Evolutionary conservation across 2,329 filamentous ascomycete species (phyloP).

Genomic region (Hypocrella siamensis): DNA sequence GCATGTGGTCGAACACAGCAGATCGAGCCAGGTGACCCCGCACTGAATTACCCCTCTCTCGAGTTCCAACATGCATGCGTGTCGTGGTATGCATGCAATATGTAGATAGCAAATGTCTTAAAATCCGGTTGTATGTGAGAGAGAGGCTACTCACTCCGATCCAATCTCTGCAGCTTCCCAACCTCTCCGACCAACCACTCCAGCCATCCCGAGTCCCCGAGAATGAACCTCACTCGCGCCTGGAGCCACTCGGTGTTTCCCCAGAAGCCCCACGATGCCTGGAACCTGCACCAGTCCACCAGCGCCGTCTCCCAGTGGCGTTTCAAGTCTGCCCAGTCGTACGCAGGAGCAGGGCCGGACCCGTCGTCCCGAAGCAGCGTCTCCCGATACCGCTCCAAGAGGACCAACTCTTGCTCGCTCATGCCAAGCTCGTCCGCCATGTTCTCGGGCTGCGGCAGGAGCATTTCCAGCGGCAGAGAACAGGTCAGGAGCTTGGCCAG

Average conservation of each 20-base stretch:
- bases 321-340: slow-evolving; percentile 37
- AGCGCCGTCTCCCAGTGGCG: slow-evolving; percentile 51
- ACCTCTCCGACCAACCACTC: slow-evolving; percentile 22
- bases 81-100: no score
- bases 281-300: slow-evolving; percentile 51
- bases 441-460: slow-evolving; percentile 21
- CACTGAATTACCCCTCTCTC: no score
- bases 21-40: no score
- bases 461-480: slow-evolving; percentile 40
- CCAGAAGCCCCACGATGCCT: slow-evolving; percentile 47
- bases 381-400: slow-evolving; percentile 35
- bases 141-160: no score
- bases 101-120: no score
- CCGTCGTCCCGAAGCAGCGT: slow-evolving; percentile 13
- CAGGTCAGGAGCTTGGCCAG: slow-evolving; percentile 53
- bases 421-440: slow-evolving; percentile 26
- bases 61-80: no score
- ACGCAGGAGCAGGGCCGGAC: slow-evolving; percentile 12
- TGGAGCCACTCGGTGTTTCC: slow-evolving; percentile 43
- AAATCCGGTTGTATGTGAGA: no score
- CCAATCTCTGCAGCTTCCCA: no score
- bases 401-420: slow-evolving; percentile 28
- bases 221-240: slow-evolving; percentile 33
- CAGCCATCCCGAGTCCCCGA: slow-evolving; percentile 27
- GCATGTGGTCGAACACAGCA: no score